Percentiles rank a stretch among this genome's conserved stretches.
Evolutionary conservation across 116 monocot species (phyloP).

Genomic region (Thalassia testudinum): DNA sequence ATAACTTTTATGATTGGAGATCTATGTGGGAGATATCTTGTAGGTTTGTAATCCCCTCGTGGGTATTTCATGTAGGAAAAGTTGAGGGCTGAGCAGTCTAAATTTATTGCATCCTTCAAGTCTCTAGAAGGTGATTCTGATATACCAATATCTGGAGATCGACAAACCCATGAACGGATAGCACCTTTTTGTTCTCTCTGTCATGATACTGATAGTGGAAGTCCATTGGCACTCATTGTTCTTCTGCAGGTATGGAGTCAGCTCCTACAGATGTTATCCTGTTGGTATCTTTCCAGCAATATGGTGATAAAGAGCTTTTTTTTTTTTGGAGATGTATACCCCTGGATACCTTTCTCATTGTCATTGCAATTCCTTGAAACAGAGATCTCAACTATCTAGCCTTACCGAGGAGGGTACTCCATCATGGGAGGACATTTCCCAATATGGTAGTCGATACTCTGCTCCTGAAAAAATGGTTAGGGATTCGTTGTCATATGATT

Average conservation of each 20-base stretch:
- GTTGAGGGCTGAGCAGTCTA: conserved; percentile 85
- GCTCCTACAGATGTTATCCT: no score
- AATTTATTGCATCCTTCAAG: conserved; percentile 52
- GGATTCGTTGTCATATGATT: no score
- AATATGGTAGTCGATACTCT: background rate
- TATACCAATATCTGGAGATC: conserved; percentile 11
- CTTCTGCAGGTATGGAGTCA: conserved; percentile 62
- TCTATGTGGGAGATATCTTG: no score
- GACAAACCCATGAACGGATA: conserved; percentile 24
- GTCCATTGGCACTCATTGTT: conserved; percentile 66
- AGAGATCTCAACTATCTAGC: conserved; percentile 76
- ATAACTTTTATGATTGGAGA: no score
- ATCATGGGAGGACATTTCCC: conserved; percentile 39
- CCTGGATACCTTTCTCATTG: no score
- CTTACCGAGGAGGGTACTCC: conserved; percentile 57
- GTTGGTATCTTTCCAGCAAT: no score
- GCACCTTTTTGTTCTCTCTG: conserved; percentile 77
- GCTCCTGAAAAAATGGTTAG: no score
- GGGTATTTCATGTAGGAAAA: conserved; percentile 42
- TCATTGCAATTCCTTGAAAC: background rate
- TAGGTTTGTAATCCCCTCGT: no score
- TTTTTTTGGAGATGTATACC: no score
- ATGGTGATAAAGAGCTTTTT: no score
- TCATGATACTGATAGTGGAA: conserved; percentile 49
- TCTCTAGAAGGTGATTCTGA: conserved; percentile 20